phyloP scores from a whole-genome alignment of 352 stramenopile species.

The Pythium phragmiticola region DNA sequence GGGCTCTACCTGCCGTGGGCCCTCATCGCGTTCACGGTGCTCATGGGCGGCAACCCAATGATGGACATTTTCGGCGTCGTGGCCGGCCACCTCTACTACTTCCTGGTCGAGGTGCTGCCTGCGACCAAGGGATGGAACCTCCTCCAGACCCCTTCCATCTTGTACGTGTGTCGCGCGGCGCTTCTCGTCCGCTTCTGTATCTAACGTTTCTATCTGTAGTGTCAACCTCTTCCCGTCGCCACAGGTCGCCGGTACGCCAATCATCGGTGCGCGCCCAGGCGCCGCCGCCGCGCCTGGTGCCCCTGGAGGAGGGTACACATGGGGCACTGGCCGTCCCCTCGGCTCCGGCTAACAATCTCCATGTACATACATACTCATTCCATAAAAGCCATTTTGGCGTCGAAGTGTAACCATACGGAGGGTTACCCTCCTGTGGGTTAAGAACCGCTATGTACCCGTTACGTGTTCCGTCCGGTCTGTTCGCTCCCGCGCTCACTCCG shows the following conservation, averaged over 20 bases:
- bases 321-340: constrained; percentile 61
- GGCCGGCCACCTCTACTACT: constrained; percentile 90
- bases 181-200: neutral
- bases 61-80: constrained; percentile 86
- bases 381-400: neutral
- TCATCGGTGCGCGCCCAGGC: constrained; percentile 54
- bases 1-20: constrained; percentile 88
- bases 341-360: constrained; percentile 25
- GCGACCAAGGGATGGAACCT: constrained; percentile 84
- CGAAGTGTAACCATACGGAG: neutral
- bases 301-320: constrained; percentile 57
- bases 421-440: neutral
- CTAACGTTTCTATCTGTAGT: constrained; percentile 23
- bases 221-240: constrained; percentile 69
- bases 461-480: neutral
- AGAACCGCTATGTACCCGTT: constrained; percentile 5
- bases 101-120: constrained; percentile 84
- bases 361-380: neutral
- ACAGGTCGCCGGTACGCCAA: constrained; percentile 46
- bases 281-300: constrained; percentile 25
- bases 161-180: constrained; percentile 45
- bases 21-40: constrained; percentile 86
- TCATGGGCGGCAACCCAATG: constrained; percentile 84
- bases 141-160: constrained; percentile 76
- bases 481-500: constrained; percentile 8